Percentiles rank a stretch among this genome's conserved stretches.
phyloP scores from a whole-genome alignment of 73 alveolate genomes.

The Symbiodinium natans region DNA sequence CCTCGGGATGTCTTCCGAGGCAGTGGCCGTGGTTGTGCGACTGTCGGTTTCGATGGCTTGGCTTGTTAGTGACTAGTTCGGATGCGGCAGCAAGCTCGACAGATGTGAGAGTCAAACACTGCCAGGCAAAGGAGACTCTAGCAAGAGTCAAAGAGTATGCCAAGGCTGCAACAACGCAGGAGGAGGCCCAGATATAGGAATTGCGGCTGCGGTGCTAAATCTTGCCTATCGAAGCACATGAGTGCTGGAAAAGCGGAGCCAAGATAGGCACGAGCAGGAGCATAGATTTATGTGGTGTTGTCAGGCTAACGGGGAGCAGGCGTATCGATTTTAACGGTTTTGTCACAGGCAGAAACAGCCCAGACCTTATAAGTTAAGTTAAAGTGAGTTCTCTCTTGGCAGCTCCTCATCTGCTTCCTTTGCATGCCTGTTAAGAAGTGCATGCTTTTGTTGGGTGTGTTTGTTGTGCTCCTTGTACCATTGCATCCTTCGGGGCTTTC shows the following conservation, averaged over 20 bases:
- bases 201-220: neutral
- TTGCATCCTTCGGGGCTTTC: too few species aligned
- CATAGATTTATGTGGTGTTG: too few species aligned
- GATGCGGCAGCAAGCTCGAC: neutral
- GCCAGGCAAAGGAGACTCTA: neutral
- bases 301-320: too few species aligned
- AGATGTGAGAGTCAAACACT: neutral
- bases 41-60: neutral
- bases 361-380: too few species aligned
- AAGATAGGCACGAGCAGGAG: too few species aligned
- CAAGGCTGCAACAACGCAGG: slow-evolving; percentile 5
- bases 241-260: neutral
- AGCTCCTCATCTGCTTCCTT: too few species aligned
- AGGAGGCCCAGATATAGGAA: neutral
- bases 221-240: neutral
- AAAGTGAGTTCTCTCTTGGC: too few species aligned
- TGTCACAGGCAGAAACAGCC: too few species aligned
- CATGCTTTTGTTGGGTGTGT: too few species aligned
- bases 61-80: neutral
- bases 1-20: neutral
- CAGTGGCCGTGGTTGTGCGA: neutral
- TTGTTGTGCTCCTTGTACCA: too few species aligned
- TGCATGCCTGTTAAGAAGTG: too few species aligned
- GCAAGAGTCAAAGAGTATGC: neutral
- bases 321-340: too few species aligned